Percentiles rank a stretch among this genome's conserved stretches.
These are phyloP conservation scores for Guadua angustifolia DNA, from an alignment of 176 grass and related monocot genomes.

Conservation along the genomic window DNA sequence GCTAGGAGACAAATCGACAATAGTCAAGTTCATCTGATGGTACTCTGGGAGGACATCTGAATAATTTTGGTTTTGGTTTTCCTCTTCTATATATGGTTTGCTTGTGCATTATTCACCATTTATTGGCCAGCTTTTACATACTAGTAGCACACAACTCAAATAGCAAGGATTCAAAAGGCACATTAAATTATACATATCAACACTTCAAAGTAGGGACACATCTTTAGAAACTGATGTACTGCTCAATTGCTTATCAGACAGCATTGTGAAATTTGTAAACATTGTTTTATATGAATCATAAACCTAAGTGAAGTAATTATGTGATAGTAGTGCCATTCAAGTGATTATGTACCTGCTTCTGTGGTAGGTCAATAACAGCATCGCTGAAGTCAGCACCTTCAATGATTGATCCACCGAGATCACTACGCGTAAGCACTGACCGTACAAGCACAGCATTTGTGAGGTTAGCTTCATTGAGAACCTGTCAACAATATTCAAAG, in stretches of 20 bases:
- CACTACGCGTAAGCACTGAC: slow-evolving; percentile 89
- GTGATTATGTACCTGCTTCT: slow-evolving; percentile 71
- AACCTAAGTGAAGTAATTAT: neutral
- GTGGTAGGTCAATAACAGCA: slow-evolving; percentile 86
- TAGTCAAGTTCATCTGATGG: neutral
- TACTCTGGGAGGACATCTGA: neutral
- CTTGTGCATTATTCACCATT: slow-evolving; percentile 10
- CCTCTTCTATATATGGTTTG: neutral
- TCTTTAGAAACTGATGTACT: neutral
- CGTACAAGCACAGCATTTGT: slow-evolving; percentile 88
- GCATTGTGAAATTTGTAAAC: slow-evolving; percentile 2
- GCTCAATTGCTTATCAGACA: neutral
- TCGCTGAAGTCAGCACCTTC: slow-evolving; percentile 97
- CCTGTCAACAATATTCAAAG: slow-evolving; percentile 52
- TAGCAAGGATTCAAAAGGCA: slow-evolving; percentile 1
- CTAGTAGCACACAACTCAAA: neutral
- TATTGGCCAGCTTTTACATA: slow-evolving; percentile 17
- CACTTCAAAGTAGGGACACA: neutral
- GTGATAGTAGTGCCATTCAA: neutral
- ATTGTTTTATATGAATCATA: neutral
- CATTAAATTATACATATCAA: neutral
- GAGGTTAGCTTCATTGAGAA: slow-evolving; percentile 96
- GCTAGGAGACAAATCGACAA: neutral
- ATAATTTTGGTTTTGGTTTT: neutral
- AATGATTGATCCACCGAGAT: slow-evolving; percentile 87